phyloP scores from a whole-genome alignment of 495 filamentous ascomycete species.

The Penicillium cinerascens region DNA sequence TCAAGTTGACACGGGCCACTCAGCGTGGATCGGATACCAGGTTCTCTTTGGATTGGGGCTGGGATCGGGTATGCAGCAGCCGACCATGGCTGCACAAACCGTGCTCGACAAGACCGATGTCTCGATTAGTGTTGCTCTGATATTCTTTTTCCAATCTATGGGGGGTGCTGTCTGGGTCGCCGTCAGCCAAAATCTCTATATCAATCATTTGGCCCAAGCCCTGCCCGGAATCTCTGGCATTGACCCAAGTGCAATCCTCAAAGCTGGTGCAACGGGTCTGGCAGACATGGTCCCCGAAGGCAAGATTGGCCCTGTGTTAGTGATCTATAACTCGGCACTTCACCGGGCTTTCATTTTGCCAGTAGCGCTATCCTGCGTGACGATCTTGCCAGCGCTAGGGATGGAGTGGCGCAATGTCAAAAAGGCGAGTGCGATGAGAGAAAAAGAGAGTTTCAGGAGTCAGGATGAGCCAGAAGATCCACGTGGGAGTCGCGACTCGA shows the following conservation, averaged over 20 bases:
- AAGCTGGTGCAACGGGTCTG: conserved; percentile 16
- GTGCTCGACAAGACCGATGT: conserved; percentile 55
- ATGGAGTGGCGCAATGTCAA: conserved; percentile 2
- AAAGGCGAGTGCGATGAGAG: neutral
- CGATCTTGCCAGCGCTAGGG: neutral
- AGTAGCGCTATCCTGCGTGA: conserved; percentile 36
- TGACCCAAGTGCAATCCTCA: conserved; percentile 28
- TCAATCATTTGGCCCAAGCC: conserved; percentile 45
- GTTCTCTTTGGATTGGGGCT: conserved; percentile 68
- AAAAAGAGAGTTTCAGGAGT: neutral
- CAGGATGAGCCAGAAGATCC: conserved; percentile 4
- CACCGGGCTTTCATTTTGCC: conserved; percentile 50
- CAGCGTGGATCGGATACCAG: conserved; percentile 67
- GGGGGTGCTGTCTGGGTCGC: conserved; percentile 63
- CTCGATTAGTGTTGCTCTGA: conserved; percentile 57
- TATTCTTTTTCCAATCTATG: conserved; percentile 64
- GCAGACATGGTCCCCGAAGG: conserved; percentile 37
- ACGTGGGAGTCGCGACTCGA: too few relatives aligned
- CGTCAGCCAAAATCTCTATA: conserved; percentile 57
- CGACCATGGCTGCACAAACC: conserved; percentile 61
- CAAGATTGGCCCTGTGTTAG: conserved; percentile 37
- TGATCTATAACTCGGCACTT: conserved; percentile 58
- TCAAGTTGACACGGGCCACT: conserved; percentile 41
- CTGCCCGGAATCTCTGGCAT: conserved; percentile 43
- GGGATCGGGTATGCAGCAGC: conserved; percentile 69